Evolutionary conservation across 805 yeast genomes (phyloP).

Genomic region (Teunomyces kruisii): DNA sequence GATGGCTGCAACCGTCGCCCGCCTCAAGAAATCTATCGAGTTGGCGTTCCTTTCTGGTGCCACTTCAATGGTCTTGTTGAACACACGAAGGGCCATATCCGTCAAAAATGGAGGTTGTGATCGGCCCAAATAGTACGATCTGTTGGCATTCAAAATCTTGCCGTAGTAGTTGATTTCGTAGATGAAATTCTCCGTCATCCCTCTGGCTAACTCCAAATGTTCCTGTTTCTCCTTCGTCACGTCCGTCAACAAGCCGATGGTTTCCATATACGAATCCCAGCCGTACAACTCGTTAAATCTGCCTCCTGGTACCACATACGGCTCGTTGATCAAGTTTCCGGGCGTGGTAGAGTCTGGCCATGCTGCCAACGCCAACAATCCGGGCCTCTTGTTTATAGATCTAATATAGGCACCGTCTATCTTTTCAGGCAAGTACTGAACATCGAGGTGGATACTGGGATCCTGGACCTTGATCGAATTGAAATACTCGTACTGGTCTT

Average conservation of each 20-base stretch:
- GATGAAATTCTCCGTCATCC: conserved; percentile 89
- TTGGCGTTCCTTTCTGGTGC: conserved; percentile 34
- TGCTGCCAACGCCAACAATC: conserved; percentile 79
- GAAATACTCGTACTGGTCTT: conserved; percentile 74
- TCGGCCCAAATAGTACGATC: conserved; percentile 86
- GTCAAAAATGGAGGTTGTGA: conserved; percentile 97
- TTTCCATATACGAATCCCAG: conserved; percentile 96
- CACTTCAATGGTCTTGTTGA: conserved; percentile 52
- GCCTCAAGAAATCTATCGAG: conserved; percentile 59
- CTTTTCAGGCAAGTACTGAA: conserved; percentile 70
- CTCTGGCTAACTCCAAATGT: conserved; percentile 69
- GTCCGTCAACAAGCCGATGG: conserved; percentile 75
- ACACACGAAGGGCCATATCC: conserved; percentile 80
- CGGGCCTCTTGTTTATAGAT: conserved; percentile 80
- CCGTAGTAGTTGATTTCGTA: conserved; percentile 90
- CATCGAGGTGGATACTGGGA: conserved; percentile 63
- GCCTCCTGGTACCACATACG: conserved; percentile 96
- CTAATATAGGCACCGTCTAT: conserved; percentile 77
- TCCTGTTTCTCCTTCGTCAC: conserved; percentile 32
- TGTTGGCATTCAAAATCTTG: conserved; percentile 88
- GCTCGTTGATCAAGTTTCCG: conserved; percentile 58
- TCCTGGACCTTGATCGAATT: conserved; percentile 48
- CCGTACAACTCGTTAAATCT: conserved; percentile 95
- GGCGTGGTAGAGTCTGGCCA: conserved; percentile 55
- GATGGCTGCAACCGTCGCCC: conserved; percentile 76